These are phyloP conservation scores for Parmelia sp. DNA, from an alignment of 495 filamentous ascomycete genomes.

Conservation along the genomic window DNA sequence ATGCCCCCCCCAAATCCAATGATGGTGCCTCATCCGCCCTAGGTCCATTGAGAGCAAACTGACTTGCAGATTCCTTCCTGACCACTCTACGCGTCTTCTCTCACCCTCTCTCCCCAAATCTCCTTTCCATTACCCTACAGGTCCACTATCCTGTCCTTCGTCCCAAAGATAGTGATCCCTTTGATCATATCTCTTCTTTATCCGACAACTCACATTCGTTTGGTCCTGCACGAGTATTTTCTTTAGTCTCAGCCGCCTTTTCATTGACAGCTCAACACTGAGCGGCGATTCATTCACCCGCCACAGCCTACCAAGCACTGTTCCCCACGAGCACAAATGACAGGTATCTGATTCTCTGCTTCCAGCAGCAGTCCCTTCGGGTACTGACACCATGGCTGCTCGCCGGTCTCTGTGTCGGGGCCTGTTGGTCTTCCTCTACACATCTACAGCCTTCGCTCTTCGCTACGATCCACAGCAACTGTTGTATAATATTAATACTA, in stretches of 20 bases:
- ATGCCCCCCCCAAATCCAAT: too few relatives aligned
- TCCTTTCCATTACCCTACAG: neutral
- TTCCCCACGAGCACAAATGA: neutral
- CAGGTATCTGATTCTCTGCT: neutral
- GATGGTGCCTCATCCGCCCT: neutral
- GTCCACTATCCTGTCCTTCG: neutral
- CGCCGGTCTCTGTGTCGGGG: neutral
- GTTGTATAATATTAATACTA: conserved; percentile 58
- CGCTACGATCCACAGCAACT: conserved; percentile 49
- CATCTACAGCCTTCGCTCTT: conserved; percentile 33
- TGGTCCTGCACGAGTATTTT: neutral
- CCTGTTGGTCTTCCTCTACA: neutral
- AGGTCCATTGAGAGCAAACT: neutral
- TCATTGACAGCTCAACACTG: neutral
- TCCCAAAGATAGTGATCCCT: neutral
- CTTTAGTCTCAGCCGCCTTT: neutral
- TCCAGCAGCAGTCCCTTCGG: neutral
- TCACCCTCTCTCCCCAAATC: neutral
- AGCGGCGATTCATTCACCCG: neutral
- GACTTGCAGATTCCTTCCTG: conserved; percentile 8
- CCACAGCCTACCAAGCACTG: neutral
- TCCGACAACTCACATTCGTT: neutral
- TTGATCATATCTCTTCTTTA: neutral
- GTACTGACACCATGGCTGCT: neutral
- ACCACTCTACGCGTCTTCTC: neutral